Evolutionary conservation across 2,329 filamentous ascomycete species (phyloP), one percentile per base, ranked within the genome.

Genomic region (Ophiostoma sp.): DNA sequence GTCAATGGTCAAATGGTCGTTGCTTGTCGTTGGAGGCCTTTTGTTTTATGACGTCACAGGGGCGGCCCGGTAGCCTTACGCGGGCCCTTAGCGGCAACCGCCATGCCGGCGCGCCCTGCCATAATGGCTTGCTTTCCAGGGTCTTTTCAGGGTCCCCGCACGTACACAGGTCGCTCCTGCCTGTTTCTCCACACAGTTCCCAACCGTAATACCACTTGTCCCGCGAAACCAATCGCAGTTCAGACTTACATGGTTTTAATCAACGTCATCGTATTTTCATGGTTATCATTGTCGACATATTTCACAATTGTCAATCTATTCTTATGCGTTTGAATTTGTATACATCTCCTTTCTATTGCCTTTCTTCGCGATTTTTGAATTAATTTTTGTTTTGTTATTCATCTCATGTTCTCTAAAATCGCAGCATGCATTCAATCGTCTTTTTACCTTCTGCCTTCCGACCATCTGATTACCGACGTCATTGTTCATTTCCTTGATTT

Each of bases 31-130:
- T 66, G 50, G 11, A 25, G 22, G 50, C 50, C 8, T 22, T 6
- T 48, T 28, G 42, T 31, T 55, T 12, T 55, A 69, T 55, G 66
- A 69, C 66, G 66, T 69, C 66, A 69, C 22, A 69, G 31, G 48
- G 31, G 6, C 28, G 31, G 19, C 48, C 48, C 48, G 66, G 66
- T 31, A 55, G 48, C 66, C 66, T 69, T 69, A 55, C 66, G 48
- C 66, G 66, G 66, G 48, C 28, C n/a, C 39, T 25, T 25, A 69
- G 64, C 19, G 64, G 64, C 31, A 42, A 36, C 66, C 66, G 66
- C 48, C 66, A 55, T 17, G 15, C 11, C 17, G 48, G 45, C 33
- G 33, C 19, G 33, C 19, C 19, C 31, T 39, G 25, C 66, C 66
- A 12, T 19, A 33, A 45, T 48, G 25, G 59, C 17, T 28, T 66